These are phyloP conservation scores for Gelatoporia subvermispora DNA, from an alignment of 768 basidiomycete species.

Conservation along the genomic window DNA sequence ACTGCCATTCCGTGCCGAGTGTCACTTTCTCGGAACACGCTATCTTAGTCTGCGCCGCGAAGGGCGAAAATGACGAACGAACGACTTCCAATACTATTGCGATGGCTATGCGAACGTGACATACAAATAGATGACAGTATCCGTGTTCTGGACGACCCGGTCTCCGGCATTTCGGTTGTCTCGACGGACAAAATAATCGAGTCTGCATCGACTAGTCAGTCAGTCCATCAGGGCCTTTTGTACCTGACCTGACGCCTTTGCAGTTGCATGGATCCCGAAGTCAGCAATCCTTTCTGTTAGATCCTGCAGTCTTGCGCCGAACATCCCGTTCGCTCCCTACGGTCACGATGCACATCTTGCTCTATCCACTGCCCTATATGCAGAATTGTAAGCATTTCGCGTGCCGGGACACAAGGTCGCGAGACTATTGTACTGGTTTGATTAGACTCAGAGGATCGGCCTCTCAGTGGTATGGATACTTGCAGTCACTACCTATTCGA, in stretches of 20 bases:
- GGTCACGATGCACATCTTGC: conserved; percentile 58
- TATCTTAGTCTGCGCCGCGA: too few relatives aligned
- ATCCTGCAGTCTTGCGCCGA: conserved; percentile 36
- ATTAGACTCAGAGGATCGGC: conserved; percentile 40
- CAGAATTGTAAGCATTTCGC: conserved; percentile 50
- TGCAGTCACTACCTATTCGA: conserved; percentile 55
- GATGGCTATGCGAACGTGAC: too few relatives aligned
- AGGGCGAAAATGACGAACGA: too few relatives aligned
- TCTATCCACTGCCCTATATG: conserved; percentile 58
- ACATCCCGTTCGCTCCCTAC: conserved; percentile 41
- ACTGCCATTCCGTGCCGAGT: too few relatives aligned
- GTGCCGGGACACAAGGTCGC: background rate
- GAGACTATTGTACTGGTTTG: conserved; percentile 1
- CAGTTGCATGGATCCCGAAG: conserved; percentile 68
- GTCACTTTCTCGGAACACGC: too few relatives aligned
- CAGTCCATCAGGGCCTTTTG: too few relatives aligned
- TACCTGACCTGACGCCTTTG: background rate
- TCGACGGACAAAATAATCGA: too few relatives aligned
- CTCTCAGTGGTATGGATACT: conserved; percentile 63
- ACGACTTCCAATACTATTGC: too few relatives aligned
- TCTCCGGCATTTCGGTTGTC: too few relatives aligned
- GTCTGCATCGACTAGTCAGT: too few relatives aligned
- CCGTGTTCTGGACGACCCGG: too few relatives aligned
- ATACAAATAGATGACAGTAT: too few relatives aligned
- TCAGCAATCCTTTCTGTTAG: conserved; percentile 54